Conservation (phyloP, 495 filamentous ascomycete genomes). For the Penicillium mononematosum region DNA sequence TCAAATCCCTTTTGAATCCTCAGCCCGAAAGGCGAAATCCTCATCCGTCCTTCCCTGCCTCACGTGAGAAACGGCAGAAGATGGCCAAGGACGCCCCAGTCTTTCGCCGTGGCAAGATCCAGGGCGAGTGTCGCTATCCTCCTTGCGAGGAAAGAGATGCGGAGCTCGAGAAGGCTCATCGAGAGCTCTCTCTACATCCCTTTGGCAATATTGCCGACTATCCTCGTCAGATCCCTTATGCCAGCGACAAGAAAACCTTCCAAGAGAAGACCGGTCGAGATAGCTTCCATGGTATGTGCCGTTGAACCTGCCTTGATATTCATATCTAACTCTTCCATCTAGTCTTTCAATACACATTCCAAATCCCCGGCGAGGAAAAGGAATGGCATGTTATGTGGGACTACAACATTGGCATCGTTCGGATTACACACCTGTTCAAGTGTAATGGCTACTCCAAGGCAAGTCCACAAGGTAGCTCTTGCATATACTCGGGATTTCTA, state of each 20-base stretch:
- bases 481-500: slow-evolving; percentile 9
- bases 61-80: slow-evolving; percentile 47
- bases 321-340: slow-evolving; percentile 4
- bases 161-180: slow-evolving; percentile 52
- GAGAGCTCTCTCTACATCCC: slow-evolving; percentile 62
- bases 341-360: slow-evolving; percentile 95
- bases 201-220: slow-evolving; percentile 66
- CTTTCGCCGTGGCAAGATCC: slow-evolving; percentile 55
- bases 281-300: slow-evolving; percentile 74
- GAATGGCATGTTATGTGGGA: slow-evolving; percentile 90
- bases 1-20: slow-evolving; percentile 35
- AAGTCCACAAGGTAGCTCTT: slow-evolving; percentile 3
- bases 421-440: slow-evolving; percentile 94
- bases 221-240: slow-evolving; percentile 83
- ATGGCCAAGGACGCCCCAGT: slow-evolving; percentile 59
- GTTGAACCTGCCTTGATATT: neutral
- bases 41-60: slow-evolving; percentile 16
- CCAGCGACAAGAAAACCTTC: slow-evolving; percentile 88
- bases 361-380: slow-evolving; percentile 62
- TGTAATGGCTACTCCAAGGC: slow-evolving; percentile 85
- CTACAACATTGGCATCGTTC: slow-evolving; percentile 91
- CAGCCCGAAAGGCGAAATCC: slow-evolving; percentile 24
- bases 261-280: slow-evolving; percentile 80
- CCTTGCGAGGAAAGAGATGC: slow-evolving; percentile 64
- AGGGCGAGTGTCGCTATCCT: slow-evolving; percentile 63